A percentile compares a stretch with the other conserved stretches of the same genome.
Conservation (phyloP, 345 rosid genomes). For the Boechera stricta region DNA sequence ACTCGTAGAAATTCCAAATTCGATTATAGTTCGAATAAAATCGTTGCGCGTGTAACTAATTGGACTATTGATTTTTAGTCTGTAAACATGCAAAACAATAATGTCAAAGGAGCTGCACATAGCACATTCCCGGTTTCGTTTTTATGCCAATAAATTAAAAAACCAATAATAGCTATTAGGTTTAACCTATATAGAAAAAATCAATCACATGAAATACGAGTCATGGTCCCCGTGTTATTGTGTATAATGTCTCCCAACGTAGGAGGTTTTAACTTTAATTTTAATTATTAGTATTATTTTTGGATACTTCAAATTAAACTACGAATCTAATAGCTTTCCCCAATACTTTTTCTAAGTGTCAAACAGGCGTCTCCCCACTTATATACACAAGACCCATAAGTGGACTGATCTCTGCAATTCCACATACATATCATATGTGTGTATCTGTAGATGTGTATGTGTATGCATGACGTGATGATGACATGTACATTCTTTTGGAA, state of each 20-base stretch:
- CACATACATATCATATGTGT: neutral
- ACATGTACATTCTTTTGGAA: slow-evolving; percentile 34
- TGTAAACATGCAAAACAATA: no score
- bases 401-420: slow-evolving; percentile 30
- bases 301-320: neutral
- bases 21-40: no score
- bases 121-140: no score
- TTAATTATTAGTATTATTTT: slow-evolving; percentile 4
- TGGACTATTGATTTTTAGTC: no score
- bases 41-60: no score
- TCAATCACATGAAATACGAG: slow-evolving; percentile 16
- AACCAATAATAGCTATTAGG: neutral
- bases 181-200: neutral
- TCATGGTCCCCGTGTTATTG: slow-evolving; percentile 1
- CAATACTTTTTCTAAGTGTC: slow-evolving; percentile 29
- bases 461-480: slow-evolving; percentile 46
- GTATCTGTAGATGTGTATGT: neutral
- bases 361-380: slow-evolving; percentile 37
- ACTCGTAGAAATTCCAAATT: no score
- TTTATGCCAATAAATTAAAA: neutral
- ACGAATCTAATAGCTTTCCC: neutral
- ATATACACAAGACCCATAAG: slow-evolving; percentile 30
- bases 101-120: no score
- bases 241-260: neutral
- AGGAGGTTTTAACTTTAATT: neutral